Base-by-base conservation (phyloP, 1,284 basidiomycete species). In the Rhodotorula mucilaginosa region DNA sequence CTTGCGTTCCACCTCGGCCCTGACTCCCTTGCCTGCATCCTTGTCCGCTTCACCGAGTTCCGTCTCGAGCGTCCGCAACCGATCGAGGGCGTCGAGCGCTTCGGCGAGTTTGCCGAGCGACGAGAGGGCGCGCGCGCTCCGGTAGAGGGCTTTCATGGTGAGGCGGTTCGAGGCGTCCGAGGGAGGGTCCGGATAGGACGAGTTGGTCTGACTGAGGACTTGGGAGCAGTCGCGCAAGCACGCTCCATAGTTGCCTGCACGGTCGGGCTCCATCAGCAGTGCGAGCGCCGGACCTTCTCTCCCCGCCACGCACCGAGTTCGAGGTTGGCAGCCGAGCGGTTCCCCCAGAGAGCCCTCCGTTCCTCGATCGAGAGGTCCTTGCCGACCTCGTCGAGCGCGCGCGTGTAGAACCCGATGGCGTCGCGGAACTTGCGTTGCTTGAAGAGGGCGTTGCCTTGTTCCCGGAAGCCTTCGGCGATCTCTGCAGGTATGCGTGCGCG, bases 361-460 rank as follows among this genome's bases (percentile, higher is more conserved):
- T 75, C 88, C 74, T 92, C 89, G 51, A 86, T 52, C 3, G 58
- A 82, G 13, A 96, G 80, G 5, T 80, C 76, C 16, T 79, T 72
- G 78, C 92, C 88, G 10, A 86, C 85, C 3, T 90, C 91, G 62
- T 96, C 90, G 46, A 99, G 80, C 0, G 90, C 96, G 79, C 96
- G 91, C 0, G 89, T 89, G 81, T 98, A 99, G 80, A 98, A 97
- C 0, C 88, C 87, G 16, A 89, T 76, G 2, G 96, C 96, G 80
- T 99, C 95, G 46, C 89, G 86, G 81, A 88, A 92, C 61, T 92
- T 87, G 80, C 91, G 92, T 31, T 89, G 89, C 73, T 88, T 88
- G 83, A 92, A 97, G 78, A 97, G 93, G 69, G 94, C 92, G 80
- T 97, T 97, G 4, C 93, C 96, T 81, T 97, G 93, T 66, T 91